These are phyloP conservation scores for Priceomyces fermenticarens DNA, from an alignment of 805 yeast species.

Conservation along the genomic window DNA sequence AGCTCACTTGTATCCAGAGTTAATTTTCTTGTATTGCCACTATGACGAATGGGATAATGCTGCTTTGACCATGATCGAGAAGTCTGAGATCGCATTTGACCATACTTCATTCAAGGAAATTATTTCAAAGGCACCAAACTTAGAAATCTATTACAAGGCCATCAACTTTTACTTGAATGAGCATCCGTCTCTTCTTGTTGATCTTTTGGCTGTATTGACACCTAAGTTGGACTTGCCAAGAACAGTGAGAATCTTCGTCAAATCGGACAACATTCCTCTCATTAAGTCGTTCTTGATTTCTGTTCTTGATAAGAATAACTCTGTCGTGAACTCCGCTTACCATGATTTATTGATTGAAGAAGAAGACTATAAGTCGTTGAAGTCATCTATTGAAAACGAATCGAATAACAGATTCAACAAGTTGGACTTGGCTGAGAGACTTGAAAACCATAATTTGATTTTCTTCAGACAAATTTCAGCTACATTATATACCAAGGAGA, in stretches of 20 bases:
- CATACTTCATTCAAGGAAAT: constrained; percentile 93
- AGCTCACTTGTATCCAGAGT: constrained; percentile 95
- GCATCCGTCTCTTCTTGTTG: constrained; percentile 88
- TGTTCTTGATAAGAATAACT: constrained; percentile 84
- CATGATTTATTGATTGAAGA: constrained; percentile 95
- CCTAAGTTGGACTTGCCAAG: constrained; percentile 93
- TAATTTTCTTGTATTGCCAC: constrained; percentile 94
- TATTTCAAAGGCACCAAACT: constrained; percentile 88
- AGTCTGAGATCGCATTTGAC: constrained; percentile 87
- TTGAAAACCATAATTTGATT: constrained; percentile 85
- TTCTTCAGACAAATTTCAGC: constrained; percentile 98
- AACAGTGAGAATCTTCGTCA: constrained; percentile 90
- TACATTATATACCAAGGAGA: constrained; percentile 86
- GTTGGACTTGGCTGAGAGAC: constrained; percentile 84
- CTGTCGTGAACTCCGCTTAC: constrained; percentile 91
- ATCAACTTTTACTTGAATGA: constrained; percentile 90
- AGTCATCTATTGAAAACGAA: constrained; percentile 72
- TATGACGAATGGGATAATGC: constrained; percentile 99
- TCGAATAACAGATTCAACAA: constrained; percentile 89
- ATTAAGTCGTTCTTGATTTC: constrained; percentile 92
- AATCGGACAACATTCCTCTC: constrained; percentile 93
- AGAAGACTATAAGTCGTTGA: constrained; percentile 88
- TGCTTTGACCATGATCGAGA: constrained; percentile 93
- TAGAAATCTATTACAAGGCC: constrained; percentile 96
- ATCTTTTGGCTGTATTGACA: constrained; percentile 75